Base-by-base conservation (phyloP, 768 basidiomycete species). In the Candolleomyces eurysporus region DNA sequence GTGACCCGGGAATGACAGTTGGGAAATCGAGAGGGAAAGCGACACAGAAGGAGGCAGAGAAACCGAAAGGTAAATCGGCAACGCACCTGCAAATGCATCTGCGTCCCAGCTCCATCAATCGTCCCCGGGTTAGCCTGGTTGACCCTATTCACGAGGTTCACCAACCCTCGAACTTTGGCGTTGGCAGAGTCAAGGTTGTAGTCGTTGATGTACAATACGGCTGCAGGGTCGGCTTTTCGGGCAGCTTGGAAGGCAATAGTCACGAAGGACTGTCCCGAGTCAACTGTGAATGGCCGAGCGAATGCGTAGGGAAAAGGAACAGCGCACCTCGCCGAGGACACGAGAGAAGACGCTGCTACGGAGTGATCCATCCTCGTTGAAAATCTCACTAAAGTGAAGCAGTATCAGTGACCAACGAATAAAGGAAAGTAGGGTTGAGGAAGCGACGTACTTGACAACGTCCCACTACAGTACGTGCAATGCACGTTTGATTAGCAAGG, bases 61-160 rank as follows among this genome's bases (percentile, higher is more conserved):
- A 4, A 26, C 26, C 26, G 26, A 4, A 26, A 2, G 26, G 26
- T 26, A 26, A 26, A 26, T 26, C 26, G 26, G 2, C 2, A 2
- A 26, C 66, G 69, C 64, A 65, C 63, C 56, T 56, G 63, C n/a
- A 82, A 70, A 66, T 84, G 82, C 69, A 75, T 76, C 62, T 83
- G 82, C 5, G 82, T 80, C 54, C 82, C 82, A 61, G 83, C 79
- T 58, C 80, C 82, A 62, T 84, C 82, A 64, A 83, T 80, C 48
- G 78, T 67, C 60, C 73, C 73, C 30, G 66, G 67, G 59, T 69
- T 63, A 49, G 71, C 66, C 39, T 19, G n/a, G 69, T 80, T 82
- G 63, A 78, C 64, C 21, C 73, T 68, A 59, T 76, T 77, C 54
- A 80, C 77, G 49, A 82, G 71, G 57, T 72, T 71, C 50, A 80